phyloP scores from a whole-genome alignment of 371 early-diverging fungal species.

The Mortierella polycephala region DNA sequence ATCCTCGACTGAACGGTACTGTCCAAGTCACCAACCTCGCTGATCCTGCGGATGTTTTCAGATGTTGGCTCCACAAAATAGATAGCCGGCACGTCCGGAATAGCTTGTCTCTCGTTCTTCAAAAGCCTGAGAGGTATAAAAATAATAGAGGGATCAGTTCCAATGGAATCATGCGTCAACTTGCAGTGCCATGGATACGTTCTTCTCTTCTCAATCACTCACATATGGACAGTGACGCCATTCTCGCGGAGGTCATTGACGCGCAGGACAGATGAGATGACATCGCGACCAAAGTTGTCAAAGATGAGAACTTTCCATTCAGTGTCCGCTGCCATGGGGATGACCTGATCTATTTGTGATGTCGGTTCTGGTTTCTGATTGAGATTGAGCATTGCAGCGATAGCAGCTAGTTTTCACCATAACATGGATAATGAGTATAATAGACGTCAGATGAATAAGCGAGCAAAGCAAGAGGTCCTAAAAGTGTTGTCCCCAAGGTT shows the following conservation, averaged over 20 bases:
- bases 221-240: conserved; percentile 99
- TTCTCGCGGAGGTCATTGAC: conserved; percentile 97
- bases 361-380: conserved; percentile 54
- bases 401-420: conserved; percentile 52
- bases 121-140: conserved; percentile 65
- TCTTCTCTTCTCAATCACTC: conserved; percentile 20
- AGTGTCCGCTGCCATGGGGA: conserved; percentile 51
- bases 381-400: conserved; percentile 69
- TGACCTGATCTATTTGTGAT: conserved; percentile 39
- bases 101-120: conserved; percentile 82
- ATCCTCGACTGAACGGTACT: neutral
- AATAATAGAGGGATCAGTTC: neutral
- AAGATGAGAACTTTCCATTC: conserved; percentile 98
- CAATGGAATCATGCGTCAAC: too few relatives aligned
- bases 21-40: conserved; percentile 65
- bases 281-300: conserved; percentile 93
- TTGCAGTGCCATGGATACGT: too few relatives aligned
- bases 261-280: conserved; percentile 97
- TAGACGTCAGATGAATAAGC: neutral
- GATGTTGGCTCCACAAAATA: conserved; percentile 96
- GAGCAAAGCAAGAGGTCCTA: neutral
- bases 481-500: neutral
- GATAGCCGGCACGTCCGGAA: conserved; percentile 97
- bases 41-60: conserved; percentile 84
- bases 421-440: neutral